Evolutionary conservation across 2,329 filamentous ascomycete genomes (phyloP), one percentile per base, ranked within the genome.

Genomic region (Nothopassalora personata): DNA sequence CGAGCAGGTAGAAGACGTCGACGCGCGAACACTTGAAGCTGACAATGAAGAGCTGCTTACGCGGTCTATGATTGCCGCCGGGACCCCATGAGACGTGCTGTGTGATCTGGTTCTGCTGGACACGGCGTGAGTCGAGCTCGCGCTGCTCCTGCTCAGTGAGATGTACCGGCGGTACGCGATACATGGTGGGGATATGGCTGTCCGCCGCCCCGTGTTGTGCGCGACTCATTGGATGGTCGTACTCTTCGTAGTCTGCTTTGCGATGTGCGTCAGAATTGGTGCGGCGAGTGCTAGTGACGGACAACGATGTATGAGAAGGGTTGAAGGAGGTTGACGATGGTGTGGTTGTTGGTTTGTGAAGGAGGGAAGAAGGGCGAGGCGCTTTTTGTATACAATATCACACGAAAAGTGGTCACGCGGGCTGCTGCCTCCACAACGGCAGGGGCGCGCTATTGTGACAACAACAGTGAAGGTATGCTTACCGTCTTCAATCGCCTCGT

Each of bases 1-100:
- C 92, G 73, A 96, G 92, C 34, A 97, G 91, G 74, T 96, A 97
- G 74, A 97, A 99, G 9, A 97, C 90, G 70, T 97, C 94, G 39
- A 93, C 92, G 62, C 94, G 85, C 36, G 90, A 91, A 72, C 92
- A 97, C 75, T 99, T 99, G 83, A 99, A 99, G 6, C 93, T 85
- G 15, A 99, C 93, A 55, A 99, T 88, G 73, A 93, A 93, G 8
- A 96, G 81, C 7, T 87, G 64, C 80, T 71, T 91, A 47, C 66
- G 65, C 11, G 66, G 68, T 33, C 74, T 72, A 45, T 71, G 88
- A 13, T 58, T 51, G 51, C 45, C 56, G 23, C 61, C 30, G 10
- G 49, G 30, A 64, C 60, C 58, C 67, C 66, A 61, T 57, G 71
- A 63, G 60, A 69, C 60, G 49, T 68, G 65, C 66, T 66, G 36